These are phyloP conservation scores for Alternaria hordeiaustralica DNA, from an alignment of 2,329 filamentous ascomycete species.

Conservation along the genomic window DNA sequence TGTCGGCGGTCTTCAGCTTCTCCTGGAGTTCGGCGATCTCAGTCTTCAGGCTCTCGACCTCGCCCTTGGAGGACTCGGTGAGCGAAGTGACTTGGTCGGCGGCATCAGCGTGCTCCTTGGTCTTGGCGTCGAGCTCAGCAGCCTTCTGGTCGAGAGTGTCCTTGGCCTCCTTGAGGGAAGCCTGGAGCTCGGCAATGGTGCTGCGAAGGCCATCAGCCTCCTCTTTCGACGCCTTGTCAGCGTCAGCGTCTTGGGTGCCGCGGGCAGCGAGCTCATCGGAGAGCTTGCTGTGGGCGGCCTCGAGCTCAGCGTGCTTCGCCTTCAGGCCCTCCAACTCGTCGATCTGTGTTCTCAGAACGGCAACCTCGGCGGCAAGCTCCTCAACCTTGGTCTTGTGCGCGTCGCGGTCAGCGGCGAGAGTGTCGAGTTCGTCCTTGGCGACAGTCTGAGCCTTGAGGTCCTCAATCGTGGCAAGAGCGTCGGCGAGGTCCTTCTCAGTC, in stretches of 20 bases:
- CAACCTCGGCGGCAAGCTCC: slow-evolving; percentile 29
- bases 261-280: slow-evolving; percentile 21
- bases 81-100: slow-evolving; percentile 16
- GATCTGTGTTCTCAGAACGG: slow-evolving; percentile 33
- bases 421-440: slow-evolving; percentile 36
- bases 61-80: slow-evolving; percentile 29
- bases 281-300: slow-evolving; percentile 22
- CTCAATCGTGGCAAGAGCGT: slow-evolving; percentile 28
- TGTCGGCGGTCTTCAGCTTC: slow-evolving; percentile 31
- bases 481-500: slow-evolving; percentile 27
- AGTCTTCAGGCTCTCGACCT: slow-evolving; percentile 30
- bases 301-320: slow-evolving; percentile 23
- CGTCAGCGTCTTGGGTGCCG: slow-evolving; percentile 27
- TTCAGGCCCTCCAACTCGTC: slow-evolving; percentile 24
- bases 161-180: slow-evolving; percentile 24
- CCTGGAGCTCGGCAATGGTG: slow-evolving; percentile 38
- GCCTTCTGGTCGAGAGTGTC: slow-evolving; percentile 28
- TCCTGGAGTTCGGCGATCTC: slow-evolving; percentile 33
- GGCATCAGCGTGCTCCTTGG: slow-evolving; percentile 25
- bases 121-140: slow-evolving; percentile 26
- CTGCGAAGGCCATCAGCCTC: slow-evolving; percentile 29
- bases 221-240: slow-evolving; percentile 25
- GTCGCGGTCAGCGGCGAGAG: slow-evolving; percentile 34
- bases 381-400: slow-evolving; percentile 28
- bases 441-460: slow-evolving; percentile 26